Evolutionary conservation across 148 eudicot species (phyloP), one percentile per base, ranked within the genome.

Genomic region (Silene conica): DNA sequence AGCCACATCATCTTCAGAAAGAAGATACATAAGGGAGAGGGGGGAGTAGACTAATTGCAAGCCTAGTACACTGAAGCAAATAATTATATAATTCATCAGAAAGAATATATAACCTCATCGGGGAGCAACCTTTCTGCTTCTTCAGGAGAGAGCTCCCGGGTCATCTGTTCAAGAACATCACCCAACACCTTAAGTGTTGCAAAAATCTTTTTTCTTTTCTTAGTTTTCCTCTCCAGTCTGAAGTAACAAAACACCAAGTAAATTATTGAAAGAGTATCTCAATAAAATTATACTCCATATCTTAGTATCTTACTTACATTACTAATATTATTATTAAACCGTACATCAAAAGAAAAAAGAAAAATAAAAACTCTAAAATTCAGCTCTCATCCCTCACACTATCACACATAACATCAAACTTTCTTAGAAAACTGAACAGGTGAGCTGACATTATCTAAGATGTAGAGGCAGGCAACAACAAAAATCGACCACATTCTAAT

Each of bases 161-260:
- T 86, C 86, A 95, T 86, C 81, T 92, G 96, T 83, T 87, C 96
- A 72, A 95, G 80, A 58, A 95, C 97, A 72, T 80, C 87, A 73
- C 97, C 99, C 61, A 95, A 73, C 59, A 95, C 92, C 81, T 90
- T 95, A 45, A 95, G 89, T 25, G 96, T 95, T 72, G 93, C 96
- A 83, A 92, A 92, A 78, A 95, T 89, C 78, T 83, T 84, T 86
- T 90, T 92, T 85, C 99, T 86, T 79, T 87, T 87, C 69, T 86
- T 91, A 69, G 92, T 95, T 83, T 85, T 95, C 28, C 90, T 90
- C 85, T 95, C 99, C 85, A 95, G 71, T 83, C 97, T 92, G 67
- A 70, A 61, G 67, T 38, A 21, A 75, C 45, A 69, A 65, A 59
- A 56, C 3, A 19, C 19, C 48, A 45, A 43, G 43, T 26, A 62